phyloP scores from a whole-genome alignment of 495 filamentous ascomycete species.

The Aspergillus wentii region DNA sequence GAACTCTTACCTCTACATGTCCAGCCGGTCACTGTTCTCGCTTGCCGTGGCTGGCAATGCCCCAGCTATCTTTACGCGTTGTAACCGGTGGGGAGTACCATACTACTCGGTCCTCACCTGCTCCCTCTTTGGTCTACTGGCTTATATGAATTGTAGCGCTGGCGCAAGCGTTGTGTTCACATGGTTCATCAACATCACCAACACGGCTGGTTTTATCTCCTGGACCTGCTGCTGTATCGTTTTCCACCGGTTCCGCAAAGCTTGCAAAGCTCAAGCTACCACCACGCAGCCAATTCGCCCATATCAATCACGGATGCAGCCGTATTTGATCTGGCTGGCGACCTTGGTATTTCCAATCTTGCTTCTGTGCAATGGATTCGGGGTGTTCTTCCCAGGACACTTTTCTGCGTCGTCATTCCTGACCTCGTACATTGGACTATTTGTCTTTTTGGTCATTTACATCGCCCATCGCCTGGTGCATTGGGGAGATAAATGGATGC shows the following conservation, averaged over 20 bases:
- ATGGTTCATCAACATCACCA: constrained; percentile 53
- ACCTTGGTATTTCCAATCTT: constrained; percentile 23
- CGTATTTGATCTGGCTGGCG: constrained; percentile 38
- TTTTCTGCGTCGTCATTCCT: constrained; percentile 48
- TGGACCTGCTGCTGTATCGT: constrained; percentile 51
- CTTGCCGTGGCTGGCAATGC: constrained; percentile 35
- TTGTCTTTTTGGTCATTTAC: constrained; percentile 71
- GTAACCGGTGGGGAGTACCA: constrained; percentile 34
- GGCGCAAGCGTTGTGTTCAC: constrained; percentile 13
- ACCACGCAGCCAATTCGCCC: constrained; percentile 35
- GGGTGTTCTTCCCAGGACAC: constrained; percentile 51
- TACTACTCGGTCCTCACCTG: constrained; percentile 21
- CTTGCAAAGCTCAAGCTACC: constrained; percentile 37
- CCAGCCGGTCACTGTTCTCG: constrained; percentile 52
- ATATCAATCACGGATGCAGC: constrained; percentile 41
- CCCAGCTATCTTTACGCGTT: constrained; percentile 27
- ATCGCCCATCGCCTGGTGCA: constrained; percentile 19
- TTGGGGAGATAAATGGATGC: not conserved
- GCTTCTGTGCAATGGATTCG: constrained; percentile 56
- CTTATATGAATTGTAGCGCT: constrained; percentile 17
- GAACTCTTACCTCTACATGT: constrained; percentile 72
- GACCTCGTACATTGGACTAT: constrained; percentile 31
- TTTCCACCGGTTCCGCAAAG: constrained; percentile 51
- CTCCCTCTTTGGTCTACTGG: constrained; percentile 13
- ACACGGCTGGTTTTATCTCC: constrained; percentile 45